A percentile compares a stretch with the other conserved stretches of the same genome.
phyloP scores from a whole-genome alignment of 495 filamentous ascomycete species.

The Chaetomium tenue region DNA sequence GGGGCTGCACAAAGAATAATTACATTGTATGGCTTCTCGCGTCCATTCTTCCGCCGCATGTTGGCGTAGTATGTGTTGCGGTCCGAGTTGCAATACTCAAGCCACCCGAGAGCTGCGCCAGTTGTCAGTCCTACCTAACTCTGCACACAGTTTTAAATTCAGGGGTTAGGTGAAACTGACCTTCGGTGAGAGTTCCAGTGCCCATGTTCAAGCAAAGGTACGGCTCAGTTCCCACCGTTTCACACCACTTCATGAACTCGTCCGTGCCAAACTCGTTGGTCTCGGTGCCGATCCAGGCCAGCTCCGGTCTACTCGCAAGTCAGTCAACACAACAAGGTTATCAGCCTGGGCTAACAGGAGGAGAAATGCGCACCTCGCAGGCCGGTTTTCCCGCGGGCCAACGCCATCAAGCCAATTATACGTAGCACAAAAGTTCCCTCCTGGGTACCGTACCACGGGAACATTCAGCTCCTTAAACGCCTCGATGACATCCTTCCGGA shows the following conservation, averaged over 20 bases:
- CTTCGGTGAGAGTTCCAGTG: slow-evolving; percentile 70
- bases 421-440: slow-evolving; percentile 77
- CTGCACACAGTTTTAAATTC: not conserved
- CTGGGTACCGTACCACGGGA: slow-evolving; percentile 75
- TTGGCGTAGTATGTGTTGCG: slow-evolving; percentile 77
- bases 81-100: slow-evolving; percentile 77
- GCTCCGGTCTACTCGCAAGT: slow-evolving; percentile 49
- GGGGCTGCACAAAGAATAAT: not conserved
- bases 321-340: not conserved
- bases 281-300: slow-evolving; percentile 73
- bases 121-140: not conserved
- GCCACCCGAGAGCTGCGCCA: slow-evolving; percentile 60
- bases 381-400: slow-evolving; percentile 65
- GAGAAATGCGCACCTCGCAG: slow-evolving; percentile 40
- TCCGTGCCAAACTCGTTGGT: slow-evolving; percentile 77
- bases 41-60: slow-evolving; percentile 67
- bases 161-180: not conserved
- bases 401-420: slow-evolving; percentile 83
- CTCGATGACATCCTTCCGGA: slow-evolving; percentile 70
- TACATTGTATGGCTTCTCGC: slow-evolving; percentile 68
- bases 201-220: slow-evolving; percentile 75
- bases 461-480: slow-evolving; percentile 67
- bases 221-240: slow-evolving; percentile 63
- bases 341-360: not conserved
- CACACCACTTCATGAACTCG: slow-evolving; percentile 79